phyloP scores from a whole-genome alignment of 2,329 filamentous ascomycete genomes.

The Colletotrichum sp. region DNA sequence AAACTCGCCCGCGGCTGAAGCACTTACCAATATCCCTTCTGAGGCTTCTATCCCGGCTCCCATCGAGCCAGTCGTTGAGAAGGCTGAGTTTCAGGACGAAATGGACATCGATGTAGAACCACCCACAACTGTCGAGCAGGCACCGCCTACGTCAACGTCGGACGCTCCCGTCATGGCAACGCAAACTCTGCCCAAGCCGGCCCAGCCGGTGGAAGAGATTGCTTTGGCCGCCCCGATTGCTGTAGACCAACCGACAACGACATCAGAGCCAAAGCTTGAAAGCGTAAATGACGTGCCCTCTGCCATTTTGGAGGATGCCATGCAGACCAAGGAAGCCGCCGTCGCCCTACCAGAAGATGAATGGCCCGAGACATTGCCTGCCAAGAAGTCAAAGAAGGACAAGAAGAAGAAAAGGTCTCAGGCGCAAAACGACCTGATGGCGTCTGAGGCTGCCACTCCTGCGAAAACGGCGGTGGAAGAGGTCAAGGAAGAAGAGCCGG shows the following conservation, averaged over 20 bases:
- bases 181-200: neutral
- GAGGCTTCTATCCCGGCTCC: neutral
- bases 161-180: neutral
- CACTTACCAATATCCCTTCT: neutral
- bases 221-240: neutral
- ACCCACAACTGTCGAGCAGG: neutral
- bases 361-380: neutral
- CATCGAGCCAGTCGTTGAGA: neutral
- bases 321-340: neutral
- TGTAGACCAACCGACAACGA: neutral
- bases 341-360: neutral
- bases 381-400: slow-evolving; percentile 33
- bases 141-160: neutral
- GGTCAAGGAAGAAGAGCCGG: slow-evolving; percentile 28
- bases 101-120: neutral
- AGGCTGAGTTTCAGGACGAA: neutral
- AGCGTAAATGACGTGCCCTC: neutral
- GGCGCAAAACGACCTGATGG: neutral
- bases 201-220: neutral
- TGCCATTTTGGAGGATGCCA: neutral
- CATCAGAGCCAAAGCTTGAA: neutral
- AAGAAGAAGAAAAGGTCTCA: slow-evolving; percentile 34
- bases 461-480: neutral
- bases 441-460: neutral
- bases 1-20: neutral